Evolutionary conservation across 768 basidiomycete genomes (phyloP), one percentile per base, ranked within the genome.

Genomic region (Tulasnella sp.): DNA sequence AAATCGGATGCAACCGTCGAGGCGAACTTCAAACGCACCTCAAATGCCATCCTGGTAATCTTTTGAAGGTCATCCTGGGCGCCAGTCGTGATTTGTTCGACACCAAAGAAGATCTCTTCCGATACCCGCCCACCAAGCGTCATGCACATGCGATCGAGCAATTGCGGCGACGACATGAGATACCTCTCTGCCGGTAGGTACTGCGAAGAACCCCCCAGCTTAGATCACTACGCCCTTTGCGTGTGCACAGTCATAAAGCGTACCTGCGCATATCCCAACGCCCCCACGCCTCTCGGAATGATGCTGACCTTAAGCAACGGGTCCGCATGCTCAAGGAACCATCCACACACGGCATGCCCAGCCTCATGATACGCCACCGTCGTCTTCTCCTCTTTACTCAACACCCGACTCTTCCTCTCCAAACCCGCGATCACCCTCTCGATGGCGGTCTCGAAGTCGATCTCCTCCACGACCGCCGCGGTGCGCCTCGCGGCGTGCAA

Each of bases 301-400:
- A 99, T 99, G 72, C 89, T 93, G 60, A 99, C 96, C 73, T 99
- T 97, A 63, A 97, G 80, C 49, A 98, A 73, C 38, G 94, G 94
- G 68, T 98, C 92, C 45, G 96, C 96, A 63, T 93, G 90, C 72
- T 98, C 92, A 65, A 99, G 75, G 78, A 88, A 97, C 96, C 96
- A 99, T 2, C 96, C 96, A 67, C 90, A 93, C 46, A 98, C 85
- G 21, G 96, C 96, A 71, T 99, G 96, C 3, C 96, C 96, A 22
- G 96, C 96, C 76, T 99, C 96, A 68, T 99, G 96, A 70, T 98
- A 97, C 7, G 96, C 96, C 44, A 98, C 93, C 0, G 88, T 97
- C 74, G 84, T 93, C 83, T 99, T 99, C 78, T 99, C 96, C 65
- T 96, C 92, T 22, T 83, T 78, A 66, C 88, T 92, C 46, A 99